Evolutionary conservation across 805 yeast genomes (phyloP).

Genomic region (Hanseniaspora lindneri): DNA sequence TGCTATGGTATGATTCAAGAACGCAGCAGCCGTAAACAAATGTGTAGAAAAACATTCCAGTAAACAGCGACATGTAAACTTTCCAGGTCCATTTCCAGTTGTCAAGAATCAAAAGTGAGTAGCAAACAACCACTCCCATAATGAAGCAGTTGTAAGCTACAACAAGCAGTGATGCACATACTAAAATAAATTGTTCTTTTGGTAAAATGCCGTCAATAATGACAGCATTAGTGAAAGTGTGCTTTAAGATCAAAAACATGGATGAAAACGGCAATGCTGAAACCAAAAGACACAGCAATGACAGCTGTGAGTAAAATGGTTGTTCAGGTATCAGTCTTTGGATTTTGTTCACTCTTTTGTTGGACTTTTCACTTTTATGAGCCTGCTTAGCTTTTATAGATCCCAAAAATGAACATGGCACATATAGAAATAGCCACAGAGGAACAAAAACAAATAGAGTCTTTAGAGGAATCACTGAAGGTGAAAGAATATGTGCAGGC

Average conservation of each 20-base stretch:
- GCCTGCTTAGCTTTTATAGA: slow-evolving; percentile 63
- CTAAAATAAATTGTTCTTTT: slow-evolving; percentile 94
- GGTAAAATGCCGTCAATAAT: slow-evolving; percentile 81
- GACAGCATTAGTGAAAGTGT: slow-evolving; percentile 83
- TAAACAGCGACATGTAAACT: slow-evolving; percentile 78
- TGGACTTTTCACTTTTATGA: slow-evolving; percentile 42
- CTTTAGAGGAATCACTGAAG: slow-evolving; percentile 91
- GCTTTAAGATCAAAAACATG: slow-evolving; percentile 93
- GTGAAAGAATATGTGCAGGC: slow-evolving; percentile 59
- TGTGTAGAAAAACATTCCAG: slow-evolving; percentile 76
- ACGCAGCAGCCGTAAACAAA: slow-evolving; percentile 67
- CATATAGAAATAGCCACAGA: slow-evolving; percentile 76
- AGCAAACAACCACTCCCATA: slow-evolving; percentile 67
- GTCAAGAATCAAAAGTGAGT: slow-evolving; percentile 77
- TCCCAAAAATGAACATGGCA: slow-evolving; percentile 78
- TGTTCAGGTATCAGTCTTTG: slow-evolving; percentile 92
- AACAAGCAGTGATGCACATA: slow-evolving; percentile 75
- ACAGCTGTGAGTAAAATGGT: slow-evolving; percentile 65
- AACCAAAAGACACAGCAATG: slow-evolving; percentile 35
- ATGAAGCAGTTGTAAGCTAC: slow-evolving; percentile 65
- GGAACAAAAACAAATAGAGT: slow-evolving; percentile 70
- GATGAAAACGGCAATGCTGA: slow-evolving; percentile 74
- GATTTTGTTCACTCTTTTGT: slow-evolving; percentile 87
- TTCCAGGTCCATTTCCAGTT: slow-evolving; percentile 98
- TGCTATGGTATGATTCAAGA: slow-evolving; percentile 63